Evolutionary conservation across 2,329 filamentous ascomycete species (phyloP).

Genomic region (Chaetomiaceae sp.): DNA sequence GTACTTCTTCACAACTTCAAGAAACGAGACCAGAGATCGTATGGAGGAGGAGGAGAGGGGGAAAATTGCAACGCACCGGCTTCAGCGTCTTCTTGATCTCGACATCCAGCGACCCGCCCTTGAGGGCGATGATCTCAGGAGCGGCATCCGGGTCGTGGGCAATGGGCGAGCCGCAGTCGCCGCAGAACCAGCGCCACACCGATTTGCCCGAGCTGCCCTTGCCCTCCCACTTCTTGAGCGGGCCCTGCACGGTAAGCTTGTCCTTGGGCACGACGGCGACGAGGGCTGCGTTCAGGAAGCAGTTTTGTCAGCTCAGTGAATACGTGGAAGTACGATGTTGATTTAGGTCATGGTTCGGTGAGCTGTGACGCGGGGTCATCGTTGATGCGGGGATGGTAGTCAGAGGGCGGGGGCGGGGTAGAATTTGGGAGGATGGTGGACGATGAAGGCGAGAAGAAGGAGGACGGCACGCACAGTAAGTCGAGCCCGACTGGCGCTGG

Average conservation of each 20-base stretch:
- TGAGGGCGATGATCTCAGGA: slow-evolving; percentile 63
- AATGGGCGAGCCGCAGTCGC: slow-evolving; percentile 62
- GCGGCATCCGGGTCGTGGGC: slow-evolving; percentile 65
- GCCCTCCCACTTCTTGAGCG: slow-evolving; percentile 58
- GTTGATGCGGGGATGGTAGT: neutral
- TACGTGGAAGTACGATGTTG: neutral
- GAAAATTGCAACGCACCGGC: slow-evolving; percentile 42
- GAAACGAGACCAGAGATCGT: neutral
- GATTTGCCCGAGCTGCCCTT: slow-evolving; percentile 54
- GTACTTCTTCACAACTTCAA: neutral
- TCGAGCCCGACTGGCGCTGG: slow-evolving; percentile 63
- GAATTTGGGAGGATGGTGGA: neutral
- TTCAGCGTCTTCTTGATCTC: slow-evolving; percentile 64
- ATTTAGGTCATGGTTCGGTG: neutral
- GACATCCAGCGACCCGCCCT: slow-evolving; percentile 57
- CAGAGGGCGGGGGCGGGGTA: slow-evolving; percentile 10
- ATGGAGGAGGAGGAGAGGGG: neutral
- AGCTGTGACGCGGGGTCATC: neutral
- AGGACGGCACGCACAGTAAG: slow-evolving; percentile 45
- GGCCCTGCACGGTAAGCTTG: slow-evolving; percentile 56
- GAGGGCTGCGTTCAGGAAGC: slow-evolving; percentile 45
- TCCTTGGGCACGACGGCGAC: slow-evolving; percentile 61
- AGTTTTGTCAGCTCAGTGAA: neutral
- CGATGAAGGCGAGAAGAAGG: neutral
- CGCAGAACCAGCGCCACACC: slow-evolving; percentile 64